phyloP scores from a whole-genome alignment of 495 filamentous ascomycete species.

The Lophiostoma macrostomum region DNA sequence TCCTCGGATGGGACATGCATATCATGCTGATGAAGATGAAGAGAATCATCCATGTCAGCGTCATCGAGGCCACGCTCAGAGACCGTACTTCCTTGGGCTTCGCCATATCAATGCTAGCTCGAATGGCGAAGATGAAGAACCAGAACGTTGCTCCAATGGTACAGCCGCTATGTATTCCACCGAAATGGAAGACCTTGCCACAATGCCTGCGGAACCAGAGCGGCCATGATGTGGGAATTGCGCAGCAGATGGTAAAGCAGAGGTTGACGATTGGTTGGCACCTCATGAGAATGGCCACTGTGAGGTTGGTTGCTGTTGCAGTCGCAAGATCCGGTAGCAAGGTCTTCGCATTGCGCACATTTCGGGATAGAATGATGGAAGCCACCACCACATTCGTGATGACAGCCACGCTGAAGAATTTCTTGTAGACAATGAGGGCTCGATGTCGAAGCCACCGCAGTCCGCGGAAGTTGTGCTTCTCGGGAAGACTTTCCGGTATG shows the following conservation, averaged over 20 bases:
- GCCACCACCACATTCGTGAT: constrained; percentile 16
- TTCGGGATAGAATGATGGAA: constrained; percentile 16
- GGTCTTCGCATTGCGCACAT: constrained; percentile 19
- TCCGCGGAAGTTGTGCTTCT: constrained; percentile 21
- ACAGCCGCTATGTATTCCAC: constrained; percentile 72
- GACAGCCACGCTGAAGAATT: constrained; percentile 19
- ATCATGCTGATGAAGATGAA: constrained; percentile 29
- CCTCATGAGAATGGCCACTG: constrained; percentile 59
- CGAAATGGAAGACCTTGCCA: constrained; percentile 74
- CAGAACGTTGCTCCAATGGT: constrained; percentile 66
- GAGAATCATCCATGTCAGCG: constrained; percentile 13
- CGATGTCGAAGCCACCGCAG: constrained; percentile 25
- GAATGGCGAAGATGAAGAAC: constrained; percentile 49
- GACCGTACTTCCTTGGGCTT: constrained; percentile 3
- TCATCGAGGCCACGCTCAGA: constrained; percentile 2
- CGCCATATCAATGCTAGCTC: constrained; percentile 12
- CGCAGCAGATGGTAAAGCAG: constrained; percentile 60
- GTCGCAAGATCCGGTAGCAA: constrained; percentile 38
- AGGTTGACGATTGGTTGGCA: constrained; percentile 74
- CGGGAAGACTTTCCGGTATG: neutral
- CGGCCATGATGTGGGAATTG: constrained; percentile 59
- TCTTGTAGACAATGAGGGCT: constrained; percentile 17
- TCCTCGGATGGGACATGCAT: constrained; percentile 41
- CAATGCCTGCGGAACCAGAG: constrained; percentile 60
- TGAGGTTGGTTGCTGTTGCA: constrained; percentile 53